These are phyloP conservation scores for Pseudogymnoascus pannorum DNA, from an alignment of 2,329 filamentous ascomycete genomes.

Conservation along the genomic window DNA sequence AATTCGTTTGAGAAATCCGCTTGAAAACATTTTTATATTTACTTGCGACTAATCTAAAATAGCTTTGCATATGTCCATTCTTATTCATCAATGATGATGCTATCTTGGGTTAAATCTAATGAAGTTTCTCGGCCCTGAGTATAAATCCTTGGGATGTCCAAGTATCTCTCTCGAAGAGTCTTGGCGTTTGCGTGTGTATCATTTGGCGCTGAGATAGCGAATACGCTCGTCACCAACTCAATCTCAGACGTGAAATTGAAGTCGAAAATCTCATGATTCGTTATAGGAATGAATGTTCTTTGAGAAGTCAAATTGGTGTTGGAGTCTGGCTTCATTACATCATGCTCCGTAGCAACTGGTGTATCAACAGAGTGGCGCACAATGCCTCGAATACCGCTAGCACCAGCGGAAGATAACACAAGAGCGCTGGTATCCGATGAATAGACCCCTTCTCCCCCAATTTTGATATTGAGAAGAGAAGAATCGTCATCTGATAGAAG, in stretches of 20 bases:
- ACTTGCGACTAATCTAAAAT: neutral
- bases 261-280: slow-evolving; percentile 8
- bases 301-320: slow-evolving; percentile 15
- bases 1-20: neutral
- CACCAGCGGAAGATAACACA: slow-evolving; percentile 8
- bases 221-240: slow-evolving; percentile 8
- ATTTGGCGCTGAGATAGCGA: slow-evolving; percentile 3
- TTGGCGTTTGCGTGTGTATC: neutral
- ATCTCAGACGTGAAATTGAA: neutral
- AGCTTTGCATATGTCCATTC: neutral
- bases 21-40: neutral
- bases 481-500: neutral
- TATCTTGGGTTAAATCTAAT: neutral
- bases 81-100: neutral
- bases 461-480: neutral
- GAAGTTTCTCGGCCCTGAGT: neutral
- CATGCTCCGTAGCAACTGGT: neutral
- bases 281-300: slow-evolving; percentile 11
- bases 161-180: neutral
- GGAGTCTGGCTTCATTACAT: slow-evolving; percentile 11
- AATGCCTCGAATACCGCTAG: neutral
- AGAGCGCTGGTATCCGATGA: neutral
- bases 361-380: neutral
- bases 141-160: neutral
- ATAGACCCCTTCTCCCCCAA: neutral